Evolutionary conservation across 352 stramenopile species (phyloP), one percentile per base, ranked within the genome.

Genomic region (Aphanomyces stellatus): DNA sequence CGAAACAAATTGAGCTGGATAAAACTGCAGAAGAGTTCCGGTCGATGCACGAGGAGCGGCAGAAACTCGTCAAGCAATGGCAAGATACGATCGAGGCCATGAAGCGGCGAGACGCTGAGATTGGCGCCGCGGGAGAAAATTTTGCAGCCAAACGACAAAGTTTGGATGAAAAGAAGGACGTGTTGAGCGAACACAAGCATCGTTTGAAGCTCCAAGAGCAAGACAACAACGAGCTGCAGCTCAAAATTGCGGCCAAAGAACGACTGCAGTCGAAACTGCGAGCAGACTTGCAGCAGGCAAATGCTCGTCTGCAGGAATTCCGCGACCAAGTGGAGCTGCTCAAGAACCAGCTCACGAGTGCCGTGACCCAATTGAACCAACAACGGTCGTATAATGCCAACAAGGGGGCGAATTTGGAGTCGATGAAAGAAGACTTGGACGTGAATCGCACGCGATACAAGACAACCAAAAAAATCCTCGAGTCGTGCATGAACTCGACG

Each of bases 1-100:
- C 91, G 6, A 96, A 96, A 65, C 92, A 98, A 76, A 97, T 98
- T 53, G 95, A 98, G 72, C 76, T 99, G 13, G 93, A 98, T 73
- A 96, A 97, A 71, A 96, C 95, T 1, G 93, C 94, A 0, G 85
- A 97, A 24, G 91, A 97, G 59, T 99, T 98, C 68, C 90, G 90
- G 22, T 80, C 78, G 57, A 82, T 97, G 41, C 96, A 99, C 69
- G 79, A 87, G 49, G 95, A 99, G 76, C 82, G 94, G 34, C 91
- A 97, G 57, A 82, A 96, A 69, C 88, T 98, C 17, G 83, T 98
- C n/a, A 71, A 85, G 55, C 89, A 98, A 70, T 98, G 93, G 96
- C 91, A 98, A 75, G 86, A 91, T 48, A 96, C 90, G 2, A 95
- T 99, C 51, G 88, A 96, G 56, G 85, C 87, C 10, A 98, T 98